These are phyloP conservation scores for Stagonosporopsis vannaccii DNA, from an alignment of 2,329 filamentous ascomycete genomes.

Conservation along the genomic window DNA sequence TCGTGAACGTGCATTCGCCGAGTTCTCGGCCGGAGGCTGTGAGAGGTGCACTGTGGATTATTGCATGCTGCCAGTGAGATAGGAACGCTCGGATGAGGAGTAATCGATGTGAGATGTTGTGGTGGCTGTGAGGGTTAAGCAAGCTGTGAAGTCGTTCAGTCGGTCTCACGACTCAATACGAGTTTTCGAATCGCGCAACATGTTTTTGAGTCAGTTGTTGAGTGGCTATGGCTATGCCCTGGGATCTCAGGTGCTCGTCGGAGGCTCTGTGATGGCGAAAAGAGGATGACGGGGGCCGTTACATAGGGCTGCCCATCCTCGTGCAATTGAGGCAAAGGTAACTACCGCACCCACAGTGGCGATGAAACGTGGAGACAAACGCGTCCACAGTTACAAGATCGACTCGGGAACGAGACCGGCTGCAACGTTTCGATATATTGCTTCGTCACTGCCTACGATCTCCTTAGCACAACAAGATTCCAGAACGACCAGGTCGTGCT, in stretches of 20 bases:
- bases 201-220: neutral
- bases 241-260: neutral
- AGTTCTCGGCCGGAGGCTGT: conserved; percentile 1
- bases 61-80: neutral
- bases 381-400: conserved; percentile 8
- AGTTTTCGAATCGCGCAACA: neutral
- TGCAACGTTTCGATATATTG: conserved; percentile 12
- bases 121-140: neutral
- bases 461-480: neutral
- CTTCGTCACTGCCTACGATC: conserved; percentile 1
- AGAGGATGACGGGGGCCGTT: neutral
- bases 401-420: conserved; percentile 1
- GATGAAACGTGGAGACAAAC: conserved; percentile 16
- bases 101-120: neutral
- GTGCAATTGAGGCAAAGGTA: conserved; percentile 1
- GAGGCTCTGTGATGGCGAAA: neutral
- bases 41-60: neutral
- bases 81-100: neutral
- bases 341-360: conserved; percentile 11
- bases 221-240: neutral
- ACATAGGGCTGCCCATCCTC: conserved; percentile 13
- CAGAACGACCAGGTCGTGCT: neutral
- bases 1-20: conserved; percentile 13
- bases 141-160: neutral
- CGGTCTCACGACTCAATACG: neutral